These are phyloP conservation scores for Pseudogymnoascus sp. DNA, from an alignment of 2,329 filamentous ascomycete genomes.

Conservation along the genomic window DNA sequence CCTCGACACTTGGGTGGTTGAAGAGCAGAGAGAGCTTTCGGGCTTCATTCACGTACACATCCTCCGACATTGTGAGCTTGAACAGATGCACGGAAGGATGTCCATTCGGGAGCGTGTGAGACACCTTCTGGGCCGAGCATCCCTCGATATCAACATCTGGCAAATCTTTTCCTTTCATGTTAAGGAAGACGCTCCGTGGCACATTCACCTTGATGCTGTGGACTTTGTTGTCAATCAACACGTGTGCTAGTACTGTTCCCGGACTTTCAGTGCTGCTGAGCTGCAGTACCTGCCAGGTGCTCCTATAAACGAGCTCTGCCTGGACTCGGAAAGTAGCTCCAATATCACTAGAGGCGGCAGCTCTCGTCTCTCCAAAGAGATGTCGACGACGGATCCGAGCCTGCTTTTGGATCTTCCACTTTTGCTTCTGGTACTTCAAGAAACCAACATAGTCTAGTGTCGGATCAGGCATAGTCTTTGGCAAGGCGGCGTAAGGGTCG, in stretches of 20 bases:
- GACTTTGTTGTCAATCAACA: slow-evolving; percentile 88
- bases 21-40: slow-evolving; percentile 77
- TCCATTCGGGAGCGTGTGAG: slow-evolving; percentile 86
- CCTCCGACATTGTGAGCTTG: slow-evolving; percentile 83
- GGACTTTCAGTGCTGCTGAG: slow-evolving; percentile 74
- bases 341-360: slow-evolving; percentile 56
- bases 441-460: slow-evolving; percentile 82
- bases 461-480: slow-evolving; percentile 74
- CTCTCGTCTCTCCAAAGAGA: slow-evolving; percentile 78
- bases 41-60: slow-evolving; percentile 74
- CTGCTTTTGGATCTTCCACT: slow-evolving; percentile 97
- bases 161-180: slow-evolving; percentile 77
- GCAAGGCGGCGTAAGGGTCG: slow-evolving; percentile 76
- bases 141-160: slow-evolving; percentile 81
- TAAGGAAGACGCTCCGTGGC: slow-evolving; percentile 81
- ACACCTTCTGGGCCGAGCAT: slow-evolving; percentile 87
- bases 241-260: slow-evolving; percentile 79
- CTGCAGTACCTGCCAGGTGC: slow-evolving; percentile 91
- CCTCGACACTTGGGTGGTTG: slow-evolving; percentile 89
- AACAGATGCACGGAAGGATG: slow-evolving; percentile 91
- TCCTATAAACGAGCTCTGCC: slow-evolving; percentile 80
- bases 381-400: slow-evolving; percentile 78
- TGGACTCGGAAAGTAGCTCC: slow-evolving; percentile 78
- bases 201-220: slow-evolving; percentile 84
- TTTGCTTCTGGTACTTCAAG: slow-evolving; percentile 90